A percentile compares a stretch with the other conserved stretches of the same genome.
Conservation (phyloP, 2,329 filamentous ascomycete species). For the Verticillium dahliae region DNA sequence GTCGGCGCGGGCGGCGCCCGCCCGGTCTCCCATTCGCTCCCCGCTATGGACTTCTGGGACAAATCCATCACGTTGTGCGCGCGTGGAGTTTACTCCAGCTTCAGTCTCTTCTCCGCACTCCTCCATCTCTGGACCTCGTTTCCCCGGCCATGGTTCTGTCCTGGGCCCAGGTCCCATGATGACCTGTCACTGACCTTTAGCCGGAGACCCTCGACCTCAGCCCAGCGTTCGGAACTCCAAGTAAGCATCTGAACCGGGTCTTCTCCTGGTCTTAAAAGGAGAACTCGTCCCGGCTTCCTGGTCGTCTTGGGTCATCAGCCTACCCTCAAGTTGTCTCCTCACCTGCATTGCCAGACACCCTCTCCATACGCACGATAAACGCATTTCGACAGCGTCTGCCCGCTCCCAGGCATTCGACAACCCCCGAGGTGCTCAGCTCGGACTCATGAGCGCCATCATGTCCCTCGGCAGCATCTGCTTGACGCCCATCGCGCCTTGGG, state of each 20-base stretch:
- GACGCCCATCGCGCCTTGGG: slow-evolving; percentile 20
- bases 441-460: slow-evolving; percentile 34
- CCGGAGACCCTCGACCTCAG: not conserved
- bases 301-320: not conserved
- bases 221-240: not conserved
- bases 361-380: slow-evolving; percentile 12
- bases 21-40: not conserved
- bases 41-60: not conserved
- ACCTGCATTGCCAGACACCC: not conserved
- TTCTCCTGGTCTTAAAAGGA: not conserved
- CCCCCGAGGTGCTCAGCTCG: slow-evolving; percentile 22
- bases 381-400: slow-evolving; percentile 17
- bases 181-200: not conserved
- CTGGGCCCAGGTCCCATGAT: not conserved
- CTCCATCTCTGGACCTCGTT: not conserved
- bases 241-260: not conserved
- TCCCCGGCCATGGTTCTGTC: not conserved
- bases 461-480: slow-evolving; percentile 37
- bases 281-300: not conserved
- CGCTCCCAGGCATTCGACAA: slow-evolving; percentile 22
- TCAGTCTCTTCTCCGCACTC: slow-evolving; percentile 7
- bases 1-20: not conserved
- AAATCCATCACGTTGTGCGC: slow-evolving; percentile 1
- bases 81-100: slow-evolving; percentile 6
- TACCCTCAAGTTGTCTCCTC: not conserved